Base-by-base conservation (phyloP, 2,329 filamentous ascomycete genomes). In the Colletotrichum higginsianum region DNA sequence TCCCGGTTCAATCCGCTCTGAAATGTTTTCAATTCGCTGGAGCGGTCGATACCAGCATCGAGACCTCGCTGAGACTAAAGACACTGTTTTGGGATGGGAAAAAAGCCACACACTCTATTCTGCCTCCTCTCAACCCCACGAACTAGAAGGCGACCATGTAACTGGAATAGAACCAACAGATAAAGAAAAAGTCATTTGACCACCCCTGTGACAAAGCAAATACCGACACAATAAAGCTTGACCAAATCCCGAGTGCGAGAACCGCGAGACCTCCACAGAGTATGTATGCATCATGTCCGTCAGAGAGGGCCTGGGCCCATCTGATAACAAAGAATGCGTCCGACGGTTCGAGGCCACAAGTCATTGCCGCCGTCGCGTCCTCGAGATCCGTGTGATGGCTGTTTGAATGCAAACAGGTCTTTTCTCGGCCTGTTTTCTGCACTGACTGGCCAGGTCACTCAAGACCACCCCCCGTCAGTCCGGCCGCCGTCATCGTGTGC, bases 11-110 rank as follows among this genome's bases (percentile, higher is more conserved):
- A 26, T 61, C 35, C 50, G 56, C 66, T 70, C 61, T 72, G 47
- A 71, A 21, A 58, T 11, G 38, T 71, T 66, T 72, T 72, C 70
- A 72, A 72, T 71, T 72, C 67, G 70, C 70, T 71, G 67, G 47
- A 66, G 46, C 57, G 67, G 66, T 49, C 66, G 66, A 66, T 62
- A 66, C 67, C 67, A 72, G 52, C 70, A 61, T 65, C 70, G 46
- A 72, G 66, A 66, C 61, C 67, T 72, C 70, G 61, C 61, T 61
- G 61, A 70, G 44, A 66, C 70, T 66, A 57, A 68, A 65, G n/a
- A 23, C 66, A 38, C n/a, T 72, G 57, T 67, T 71, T 53, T 21
- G 53, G 46, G 16, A 18, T 38, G 9, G n/a, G 26, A 40, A 66
- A 61, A 72, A 71, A 61, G 55, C 53, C 69, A 52, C 69, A 55